A percentile compares a stretch with the other conserved stretches of the same genome.
Conservation (phyloP, 2,329 filamentous ascomycete genomes). For the Lizonia empirigonia region DNA sequence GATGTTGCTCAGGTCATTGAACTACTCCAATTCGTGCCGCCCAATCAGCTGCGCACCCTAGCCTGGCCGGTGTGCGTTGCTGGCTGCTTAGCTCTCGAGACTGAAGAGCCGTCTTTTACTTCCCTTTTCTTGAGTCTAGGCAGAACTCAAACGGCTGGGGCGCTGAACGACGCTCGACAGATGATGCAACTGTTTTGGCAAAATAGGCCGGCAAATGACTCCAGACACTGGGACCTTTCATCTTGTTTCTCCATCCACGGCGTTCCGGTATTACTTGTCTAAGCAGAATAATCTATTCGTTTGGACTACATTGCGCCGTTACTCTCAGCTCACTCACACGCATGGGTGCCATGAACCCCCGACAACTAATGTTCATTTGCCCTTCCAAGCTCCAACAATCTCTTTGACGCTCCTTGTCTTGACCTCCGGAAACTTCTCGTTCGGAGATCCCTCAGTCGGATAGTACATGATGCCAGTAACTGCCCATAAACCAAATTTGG, state of each 20-base stretch:
- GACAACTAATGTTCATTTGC: not conserved
- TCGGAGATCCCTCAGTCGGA: constrained; percentile 18
- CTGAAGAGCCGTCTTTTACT: constrained; percentile 6
- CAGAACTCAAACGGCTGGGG: constrained; percentile 9
- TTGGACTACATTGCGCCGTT: not conserved
- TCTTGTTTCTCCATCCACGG: constrained; percentile 15
- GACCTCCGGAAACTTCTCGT: constrained; percentile 26
- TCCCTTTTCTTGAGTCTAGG: constrained; percentile 2
- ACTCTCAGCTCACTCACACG: not conserved
- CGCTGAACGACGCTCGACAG: constrained; percentile 13
- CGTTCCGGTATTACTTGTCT: constrained; percentile 12
- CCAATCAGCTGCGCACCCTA: constrained; percentile 16
- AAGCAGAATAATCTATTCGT: not conserved
- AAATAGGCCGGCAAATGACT: not conserved
- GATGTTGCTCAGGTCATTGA: constrained; percentile 8
- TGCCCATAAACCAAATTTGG: constrained; percentile 22
- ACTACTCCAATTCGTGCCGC: constrained; percentile 6
- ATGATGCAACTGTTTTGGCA: constrained; percentile 16
- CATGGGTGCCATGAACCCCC: not conserved
- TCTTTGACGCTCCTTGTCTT: constrained; percentile 19
- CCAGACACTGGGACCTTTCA: constrained; percentile 9
- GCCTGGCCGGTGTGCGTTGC: constrained; percentile 23
- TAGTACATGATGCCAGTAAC: constrained; percentile 11
- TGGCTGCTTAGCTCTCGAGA: constrained; percentile 18
- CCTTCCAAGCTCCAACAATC: constrained; percentile 17